These are phyloP conservation scores for Phragmites australis DNA, from an alignment of 176 grass and related monocot genomes.

Conservation along the genomic window DNA sequence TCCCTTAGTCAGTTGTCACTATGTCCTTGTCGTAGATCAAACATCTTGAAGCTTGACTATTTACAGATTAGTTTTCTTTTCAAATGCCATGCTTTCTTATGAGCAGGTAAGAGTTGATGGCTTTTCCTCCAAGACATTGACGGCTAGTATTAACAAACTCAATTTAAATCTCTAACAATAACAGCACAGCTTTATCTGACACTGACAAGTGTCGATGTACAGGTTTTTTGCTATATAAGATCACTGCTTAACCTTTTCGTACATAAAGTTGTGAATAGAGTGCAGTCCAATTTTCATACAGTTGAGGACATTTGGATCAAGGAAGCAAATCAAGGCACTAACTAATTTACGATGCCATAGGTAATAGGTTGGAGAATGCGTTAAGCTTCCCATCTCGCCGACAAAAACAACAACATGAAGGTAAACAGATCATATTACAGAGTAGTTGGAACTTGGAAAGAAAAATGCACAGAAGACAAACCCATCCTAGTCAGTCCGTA, in stretches of 20 bases:
- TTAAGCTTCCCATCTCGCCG: conserved; percentile 56
- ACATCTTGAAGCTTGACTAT: conserved; percentile 42
- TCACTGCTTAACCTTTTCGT: conserved; percentile 16
- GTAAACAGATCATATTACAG: neutral
- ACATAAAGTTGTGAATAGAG: conserved; percentile 49
- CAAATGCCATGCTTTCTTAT: conserved; percentile 61
- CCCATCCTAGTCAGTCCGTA: neutral
- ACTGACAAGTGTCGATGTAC: conserved; percentile 39
- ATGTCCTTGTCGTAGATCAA: conserved; percentile 52
- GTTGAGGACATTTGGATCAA: conserved; percentile 41
- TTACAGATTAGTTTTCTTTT: conserved; percentile 40
- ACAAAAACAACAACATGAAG: neutral
- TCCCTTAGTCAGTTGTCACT: conserved; percentile 48
- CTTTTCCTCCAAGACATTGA: conserved; percentile 82
- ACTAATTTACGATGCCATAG: conserved; percentile 50
- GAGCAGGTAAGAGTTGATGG: conserved; percentile 67
- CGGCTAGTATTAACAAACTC: conserved; percentile 47
- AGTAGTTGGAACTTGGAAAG: conserved; percentile 39
- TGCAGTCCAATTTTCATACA: conserved; percentile 40
- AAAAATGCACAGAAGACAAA: conserved; percentile 31
- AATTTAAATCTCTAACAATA: conserved; percentile 45
- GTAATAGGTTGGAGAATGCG: conserved; percentile 44
- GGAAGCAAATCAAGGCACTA: conserved; percentile 52
- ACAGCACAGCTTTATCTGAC: conserved; percentile 41
- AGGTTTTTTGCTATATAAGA: neutral